Base-by-base conservation (phyloP, 192 early-diverging fungal genomes). In the Backusella sp. region DNA sequence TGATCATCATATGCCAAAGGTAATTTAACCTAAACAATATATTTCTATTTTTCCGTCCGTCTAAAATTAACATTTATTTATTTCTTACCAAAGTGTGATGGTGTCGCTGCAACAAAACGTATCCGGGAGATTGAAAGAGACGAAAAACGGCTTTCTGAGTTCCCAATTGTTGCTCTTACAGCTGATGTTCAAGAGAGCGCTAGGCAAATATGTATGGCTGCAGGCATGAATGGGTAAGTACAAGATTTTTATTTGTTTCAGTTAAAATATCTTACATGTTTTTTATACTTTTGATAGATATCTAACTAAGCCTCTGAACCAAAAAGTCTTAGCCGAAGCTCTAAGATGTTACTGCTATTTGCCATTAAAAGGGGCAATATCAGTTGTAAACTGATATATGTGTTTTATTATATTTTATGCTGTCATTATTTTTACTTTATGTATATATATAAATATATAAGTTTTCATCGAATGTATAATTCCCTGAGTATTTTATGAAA, bases 1-100 rank as follows among this genome's bases (percentile, higher is more conserved):
- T 85, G 86, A 87, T 75, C 86, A 87, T 68, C 86, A 87, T 73
- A 87, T 87, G 86, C 86, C 84, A 74, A 79, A 79, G 73, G 73
- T 42, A 66, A 59, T 52, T 53, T 23, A 32, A n/a, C 28, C 30
- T 28, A 28, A 62, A 30, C 6, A 44, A 12, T 23, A n/a, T 41
- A 26, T 70, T 46, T 56, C 14, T 37, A 34, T 52, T 34, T 52
- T 14, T 34, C n/a, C 21, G 7, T 26, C 21, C 0, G 1, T 19
- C 37, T 39, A 39, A 39, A 39, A 39, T 12, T 68, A 19, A 23
- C 7, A 19, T 56, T 6, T 32, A 2, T 62, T 12, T 62, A 28
- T 62, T 62, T 62, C 3, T 28, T 59, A 26, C 37, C 30, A 28
- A 39, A 68, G 75, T 75, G 83, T 49, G 86, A 87, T 74, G 86